Evolutionary conservation across 1,139 yeast species (phyloP), one percentile per base, ranked within the genome.

Genomic region (Hansenula sp.): DNA sequence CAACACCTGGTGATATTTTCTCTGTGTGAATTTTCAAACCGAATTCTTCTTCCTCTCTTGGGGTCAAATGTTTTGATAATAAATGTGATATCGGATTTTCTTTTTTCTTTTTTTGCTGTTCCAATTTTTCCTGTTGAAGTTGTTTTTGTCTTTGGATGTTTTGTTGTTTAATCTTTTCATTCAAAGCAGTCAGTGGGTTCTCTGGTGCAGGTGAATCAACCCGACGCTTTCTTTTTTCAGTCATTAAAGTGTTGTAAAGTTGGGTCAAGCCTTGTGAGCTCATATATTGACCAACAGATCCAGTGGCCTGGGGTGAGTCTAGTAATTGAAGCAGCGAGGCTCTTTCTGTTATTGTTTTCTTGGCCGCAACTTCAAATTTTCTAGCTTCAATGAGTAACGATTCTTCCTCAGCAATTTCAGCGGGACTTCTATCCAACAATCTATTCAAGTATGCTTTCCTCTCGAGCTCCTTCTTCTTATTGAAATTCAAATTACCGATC

Each of bases 401-500:
- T 62, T 94, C 98, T 63, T 93, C 99, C 64, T 93, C 99, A 0
- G 99, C 98, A 35, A 93, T 88, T 61, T 93, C 99, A 0, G 97
- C 96, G 0, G 99, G 97, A 4, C 94, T 83, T 54, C 99, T 72
- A 44, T 81, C 80, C 38, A 93, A 70, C 29, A 93, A 69, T 51
- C 87, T 79, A 54, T 83, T 85, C 42, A 93, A 68, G 59, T 93
- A 93, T 43, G 79, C 78, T 56, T 91, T 93, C 53, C 99, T 77
- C 53, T 84, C 88, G 21, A 76, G 50, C 61, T 94, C 99, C 51
- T 79, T 79, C 21, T 66, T 72, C 40, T 81, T 84, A 30, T 88
- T 80, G 60, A 74, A 93, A 29, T 71, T 66, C 65, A 83, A 42
- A 24, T 57, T 54, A 3, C 65, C 79, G 8, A 79, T 66, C 37